phyloP scores from a whole-genome alignment of 495 filamentous ascomycete species.

The Cercophora samala region DNA sequence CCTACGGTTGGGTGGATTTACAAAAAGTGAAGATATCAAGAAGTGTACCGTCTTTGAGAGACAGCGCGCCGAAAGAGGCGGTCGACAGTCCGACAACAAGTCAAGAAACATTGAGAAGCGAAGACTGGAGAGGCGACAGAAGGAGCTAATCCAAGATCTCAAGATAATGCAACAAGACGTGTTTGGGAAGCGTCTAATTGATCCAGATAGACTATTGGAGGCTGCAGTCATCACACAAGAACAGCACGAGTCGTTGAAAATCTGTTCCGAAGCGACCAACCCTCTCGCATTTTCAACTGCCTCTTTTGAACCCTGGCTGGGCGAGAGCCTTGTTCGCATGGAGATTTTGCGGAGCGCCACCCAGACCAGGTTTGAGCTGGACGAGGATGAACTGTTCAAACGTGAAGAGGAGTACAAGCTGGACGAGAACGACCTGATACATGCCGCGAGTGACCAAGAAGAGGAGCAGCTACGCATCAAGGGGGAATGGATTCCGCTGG shows the following conservation, averaged over 20 bases:
- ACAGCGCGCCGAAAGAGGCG: not conserved
- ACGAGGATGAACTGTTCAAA: conserved; percentile 24
- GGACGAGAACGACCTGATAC: conserved; percentile 37
- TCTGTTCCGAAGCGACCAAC: conserved; percentile 38
- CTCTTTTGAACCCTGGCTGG: conserved; percentile 60
- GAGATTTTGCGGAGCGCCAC: conserved; percentile 19
- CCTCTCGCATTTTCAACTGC: not conserved
- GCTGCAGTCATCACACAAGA: conserved; percentile 55
- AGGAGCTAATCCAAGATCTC: conserved; percentile 26
- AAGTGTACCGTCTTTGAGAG: conserved; percentile 63
- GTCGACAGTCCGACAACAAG: conserved; percentile 34
- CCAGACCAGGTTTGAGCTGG: conserved; percentile 26
- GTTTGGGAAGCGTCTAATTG: conserved; percentile 49
- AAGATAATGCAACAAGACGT: conserved; percentile 46
- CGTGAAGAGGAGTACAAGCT: conserved; percentile 35
- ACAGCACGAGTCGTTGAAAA: conserved; percentile 61
- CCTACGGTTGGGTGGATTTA: conserved; percentile 77
- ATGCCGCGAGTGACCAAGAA: conserved; percentile 41
- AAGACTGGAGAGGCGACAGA: conserved; percentile 24
- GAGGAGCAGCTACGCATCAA: conserved; percentile 37
- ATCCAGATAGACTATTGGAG: conserved; percentile 43
- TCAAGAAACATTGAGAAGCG: not conserved
- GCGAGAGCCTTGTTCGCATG: conserved; percentile 40
- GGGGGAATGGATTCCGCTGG: conserved; percentile 33
- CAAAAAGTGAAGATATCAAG: conserved; percentile 60